Conservation (phyloP, 108 stramenopile species). For the Mayamaea pseudoterrestris region DNA sequence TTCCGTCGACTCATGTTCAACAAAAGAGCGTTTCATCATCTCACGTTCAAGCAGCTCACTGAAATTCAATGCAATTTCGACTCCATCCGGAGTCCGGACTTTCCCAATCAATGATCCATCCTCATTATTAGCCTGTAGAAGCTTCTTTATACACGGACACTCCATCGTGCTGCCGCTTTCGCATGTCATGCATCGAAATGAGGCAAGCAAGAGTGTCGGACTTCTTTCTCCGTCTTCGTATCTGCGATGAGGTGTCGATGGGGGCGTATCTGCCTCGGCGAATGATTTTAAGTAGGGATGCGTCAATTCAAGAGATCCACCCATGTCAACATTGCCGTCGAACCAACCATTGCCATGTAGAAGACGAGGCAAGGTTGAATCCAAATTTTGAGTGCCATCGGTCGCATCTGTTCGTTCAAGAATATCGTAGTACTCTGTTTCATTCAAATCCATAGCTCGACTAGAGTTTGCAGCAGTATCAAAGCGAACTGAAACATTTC, state of each 20-base stretch:
- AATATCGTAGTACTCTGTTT: too few species aligned
- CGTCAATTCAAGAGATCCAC: too few species aligned
- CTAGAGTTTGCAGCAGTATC: too few species aligned
- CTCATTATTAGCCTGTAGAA: constrained; percentile 11
- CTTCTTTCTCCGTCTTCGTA: not conserved
- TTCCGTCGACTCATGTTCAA: constrained; percentile 39
- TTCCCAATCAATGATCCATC: constrained; percentile 8
- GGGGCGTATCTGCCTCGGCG: constrained; percentile 9
- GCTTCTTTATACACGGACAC: constrained; percentile 20
- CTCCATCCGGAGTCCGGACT: constrained; percentile 25
- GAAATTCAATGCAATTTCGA: constrained; percentile 39
- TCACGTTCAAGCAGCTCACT: constrained; percentile 44
- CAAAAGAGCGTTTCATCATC: constrained; percentile 46
- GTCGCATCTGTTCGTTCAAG: too few species aligned
- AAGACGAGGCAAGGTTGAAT: too few species aligned
- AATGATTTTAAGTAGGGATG: too few species aligned
- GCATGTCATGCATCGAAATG: too few species aligned
- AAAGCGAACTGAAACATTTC: not conserved
- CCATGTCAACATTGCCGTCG: too few species aligned
- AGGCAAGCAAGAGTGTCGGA: not conserved
- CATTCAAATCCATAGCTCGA: too few species aligned
- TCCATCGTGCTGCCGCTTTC: too few species aligned
- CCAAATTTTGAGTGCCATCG: too few species aligned
- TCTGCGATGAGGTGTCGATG: constrained; percentile 5
- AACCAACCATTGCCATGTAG: too few species aligned